Conservation (phyloP, 768 basidiomycete species). For the Favolaschia claudopus region DNA sequence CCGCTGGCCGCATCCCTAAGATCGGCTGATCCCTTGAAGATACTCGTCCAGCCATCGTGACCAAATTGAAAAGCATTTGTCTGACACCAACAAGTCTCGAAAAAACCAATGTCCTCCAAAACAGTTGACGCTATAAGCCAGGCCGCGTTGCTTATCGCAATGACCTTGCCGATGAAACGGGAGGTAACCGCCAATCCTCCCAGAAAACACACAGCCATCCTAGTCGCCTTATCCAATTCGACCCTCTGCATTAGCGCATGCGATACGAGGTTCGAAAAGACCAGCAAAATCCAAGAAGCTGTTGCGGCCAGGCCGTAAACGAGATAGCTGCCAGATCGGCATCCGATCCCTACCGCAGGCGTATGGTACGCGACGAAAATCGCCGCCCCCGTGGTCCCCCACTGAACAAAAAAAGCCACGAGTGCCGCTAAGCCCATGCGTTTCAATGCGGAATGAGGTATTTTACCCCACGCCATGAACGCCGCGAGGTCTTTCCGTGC, state of each 20-base stretch:
- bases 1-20: background rate
- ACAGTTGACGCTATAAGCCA: slow-evolving; percentile 24
- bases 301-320: slow-evolving; percentile 38
- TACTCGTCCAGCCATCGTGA: slow-evolving; percentile 2
- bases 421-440: slow-evolving; percentile 34
- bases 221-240: background rate
- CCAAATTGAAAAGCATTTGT: slow-evolving; percentile 8
- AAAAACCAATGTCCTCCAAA: slow-evolving; percentile 22
- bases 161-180: slow-evolving; percentile 12
- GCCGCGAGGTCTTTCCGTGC: background rate
- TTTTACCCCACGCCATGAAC: background rate
- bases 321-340: slow-evolving; percentile 40
- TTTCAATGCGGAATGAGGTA: background rate
- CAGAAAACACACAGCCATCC: background rate
- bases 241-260: slow-evolving; percentile 14
- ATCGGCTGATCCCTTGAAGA: slow-evolving; percentile 4
- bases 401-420: slow-evolving; percentile 37
- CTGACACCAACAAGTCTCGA: slow-evolving; percentile 25
- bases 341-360: slow-evolving; percentile 38
- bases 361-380: slow-evolving; percentile 26
- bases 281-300: slow-evolving; percentile 36
- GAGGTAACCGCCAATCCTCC: slow-evolving; percentile 8
- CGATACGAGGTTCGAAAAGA: slow-evolving; percentile 32
- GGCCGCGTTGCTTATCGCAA: slow-evolving; percentile 19
- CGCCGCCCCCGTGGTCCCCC: slow-evolving; percentile 39